Conservation (phyloP, 257 asterid species). For the Capsicum rhomboideum region DNA sequence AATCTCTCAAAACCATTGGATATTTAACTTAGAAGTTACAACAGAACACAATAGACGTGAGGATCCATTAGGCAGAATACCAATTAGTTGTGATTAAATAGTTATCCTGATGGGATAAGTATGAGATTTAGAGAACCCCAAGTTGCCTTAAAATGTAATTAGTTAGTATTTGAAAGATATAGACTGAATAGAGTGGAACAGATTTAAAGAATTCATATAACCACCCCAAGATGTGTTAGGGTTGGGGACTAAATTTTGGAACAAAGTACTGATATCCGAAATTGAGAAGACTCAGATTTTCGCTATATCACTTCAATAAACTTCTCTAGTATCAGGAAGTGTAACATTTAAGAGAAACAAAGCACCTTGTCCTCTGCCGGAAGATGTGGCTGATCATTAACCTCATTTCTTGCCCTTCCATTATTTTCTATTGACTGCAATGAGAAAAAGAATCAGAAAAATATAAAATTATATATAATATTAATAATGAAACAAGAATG, state of each 20-base stretch:
- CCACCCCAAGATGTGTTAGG: neutral
- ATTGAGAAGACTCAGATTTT: neutral
- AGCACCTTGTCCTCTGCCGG: constrained; percentile 68
- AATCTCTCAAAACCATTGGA: neutral
- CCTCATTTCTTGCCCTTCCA: constrained; percentile 68
- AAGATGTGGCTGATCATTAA: constrained; percentile 32
- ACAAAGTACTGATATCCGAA: neutral
- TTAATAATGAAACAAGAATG: neutral
- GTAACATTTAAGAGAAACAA: neutral
- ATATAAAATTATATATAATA: neutral
- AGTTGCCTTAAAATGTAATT: neutral
- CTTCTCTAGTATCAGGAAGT: neutral
- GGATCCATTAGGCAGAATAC: neutral
- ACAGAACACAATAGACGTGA: neutral
- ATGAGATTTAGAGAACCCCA: neutral
- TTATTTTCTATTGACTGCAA: constrained; percentile 62
- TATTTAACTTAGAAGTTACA: neutral
- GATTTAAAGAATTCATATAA: neutral
- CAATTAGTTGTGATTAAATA: neutral
- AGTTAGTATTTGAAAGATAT: neutral
- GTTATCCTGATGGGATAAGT: neutral
- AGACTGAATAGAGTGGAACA: neutral
- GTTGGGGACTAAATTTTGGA: neutral
- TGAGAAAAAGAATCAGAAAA: neutral
- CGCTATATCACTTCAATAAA: neutral